Evolutionary conservation across 768 basidiomycete species (phyloP).

Genomic region (Mycena floridula): DNA sequence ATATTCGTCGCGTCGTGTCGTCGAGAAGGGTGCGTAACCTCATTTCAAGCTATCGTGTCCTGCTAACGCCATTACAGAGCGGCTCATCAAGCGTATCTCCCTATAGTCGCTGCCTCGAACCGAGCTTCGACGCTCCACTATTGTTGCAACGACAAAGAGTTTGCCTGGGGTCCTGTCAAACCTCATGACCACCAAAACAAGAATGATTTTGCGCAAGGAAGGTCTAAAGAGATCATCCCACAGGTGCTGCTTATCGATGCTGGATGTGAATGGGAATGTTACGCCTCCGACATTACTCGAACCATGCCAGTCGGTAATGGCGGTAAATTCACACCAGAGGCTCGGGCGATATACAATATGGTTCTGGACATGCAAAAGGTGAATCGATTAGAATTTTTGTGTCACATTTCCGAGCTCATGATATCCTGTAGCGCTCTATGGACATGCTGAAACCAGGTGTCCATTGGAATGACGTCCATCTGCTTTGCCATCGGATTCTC

Average conservation of each 20-base stretch:
- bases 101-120: slow-evolving; percentile 84
- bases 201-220: slow-evolving; percentile 35
- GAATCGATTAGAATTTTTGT: no score
- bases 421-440: slow-evolving; percentile 61
- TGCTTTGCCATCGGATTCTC: slow-evolving; percentile 78
- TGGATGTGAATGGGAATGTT: slow-evolving; percentile 77
- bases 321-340: slow-evolving; percentile 81
- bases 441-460: slow-evolving; percentile 64
- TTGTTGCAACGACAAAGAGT: slow-evolving; percentile 86
- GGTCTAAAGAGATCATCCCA: slow-evolving; percentile 39
- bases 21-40: slow-evolving; percentile 65
- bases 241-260: slow-evolving; percentile 91
- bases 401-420: no score
- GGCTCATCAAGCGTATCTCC: slow-evolving; percentile 84
- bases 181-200: slow-evolving; percentile 49
- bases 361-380: slow-evolving; percentile 92
- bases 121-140: slow-evolving; percentile 91
- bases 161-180: slow-evolving; percentile 75
- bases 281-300: slow-evolving; percentile 57
- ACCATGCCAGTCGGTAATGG: slow-evolving; percentile 93
- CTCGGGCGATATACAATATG: slow-evolving; percentile 76
- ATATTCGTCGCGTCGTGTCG: slow-evolving; percentile 89
- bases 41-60: background rate
- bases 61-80: slow-evolving; percentile 38
- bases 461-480: slow-evolving; percentile 88